A percentile compares a stretch with the other conserved stretches of the same genome.
Evolutionary conservation across 495 filamentous ascomycete genomes (phyloP).

Genomic region (Cenococcum geophilum): DNA sequence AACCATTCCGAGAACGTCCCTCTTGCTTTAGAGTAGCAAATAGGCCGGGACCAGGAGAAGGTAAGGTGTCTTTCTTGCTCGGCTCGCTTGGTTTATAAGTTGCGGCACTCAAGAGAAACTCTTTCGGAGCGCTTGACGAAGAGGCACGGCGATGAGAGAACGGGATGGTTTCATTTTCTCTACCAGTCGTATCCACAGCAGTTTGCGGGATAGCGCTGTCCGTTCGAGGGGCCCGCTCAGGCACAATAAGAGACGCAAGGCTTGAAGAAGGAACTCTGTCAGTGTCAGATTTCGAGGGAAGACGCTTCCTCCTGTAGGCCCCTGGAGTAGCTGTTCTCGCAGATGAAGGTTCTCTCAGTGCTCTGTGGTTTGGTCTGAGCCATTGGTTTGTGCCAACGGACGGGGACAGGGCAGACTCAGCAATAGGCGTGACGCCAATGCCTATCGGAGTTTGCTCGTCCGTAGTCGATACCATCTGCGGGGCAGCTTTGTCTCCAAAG

Average conservation of each 20-base stretch:
- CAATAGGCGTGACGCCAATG: slow-evolving; percentile 80
- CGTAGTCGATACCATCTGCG: slow-evolving; percentile 31
- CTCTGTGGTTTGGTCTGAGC: slow-evolving; percentile 35
- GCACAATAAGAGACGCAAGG: slow-evolving; percentile 22
- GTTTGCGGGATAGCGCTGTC: slow-evolving; percentile 19
- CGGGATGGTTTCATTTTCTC: slow-evolving; percentile 26
- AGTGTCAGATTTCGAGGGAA: slow-evolving; percentile 82
- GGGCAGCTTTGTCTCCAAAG: slow-evolving; percentile 46
- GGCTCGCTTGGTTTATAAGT: slow-evolving; percentile 26
- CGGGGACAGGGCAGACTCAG: slow-evolving; percentile 67
- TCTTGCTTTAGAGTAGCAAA: slow-evolving; percentile 53
- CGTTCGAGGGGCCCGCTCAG: slow-evolving; percentile 9
- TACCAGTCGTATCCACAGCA: slow-evolving; percentile 26
- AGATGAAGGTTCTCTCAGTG: slow-evolving; percentile 53
- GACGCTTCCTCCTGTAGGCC: slow-evolving; percentile 58
- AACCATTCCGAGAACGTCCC: slow-evolving; percentile 55
- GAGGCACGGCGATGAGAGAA: slow-evolving; percentile 24
- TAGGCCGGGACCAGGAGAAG: slow-evolving; percentile 52
- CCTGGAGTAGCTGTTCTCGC: slow-evolving; percentile 69
- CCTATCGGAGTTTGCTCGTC: slow-evolving; percentile 73
- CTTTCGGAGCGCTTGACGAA: slow-evolving; percentile 15
- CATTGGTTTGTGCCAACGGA: slow-evolving; percentile 40
- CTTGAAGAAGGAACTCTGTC: slow-evolving; percentile 25
- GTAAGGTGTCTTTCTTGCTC: slow-evolving; percentile 42
- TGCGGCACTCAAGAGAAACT: slow-evolving; percentile 27